Evolutionary conservation across 345 rosid species (phyloP).

Genomic region (Rhizophora mangle): DNA sequence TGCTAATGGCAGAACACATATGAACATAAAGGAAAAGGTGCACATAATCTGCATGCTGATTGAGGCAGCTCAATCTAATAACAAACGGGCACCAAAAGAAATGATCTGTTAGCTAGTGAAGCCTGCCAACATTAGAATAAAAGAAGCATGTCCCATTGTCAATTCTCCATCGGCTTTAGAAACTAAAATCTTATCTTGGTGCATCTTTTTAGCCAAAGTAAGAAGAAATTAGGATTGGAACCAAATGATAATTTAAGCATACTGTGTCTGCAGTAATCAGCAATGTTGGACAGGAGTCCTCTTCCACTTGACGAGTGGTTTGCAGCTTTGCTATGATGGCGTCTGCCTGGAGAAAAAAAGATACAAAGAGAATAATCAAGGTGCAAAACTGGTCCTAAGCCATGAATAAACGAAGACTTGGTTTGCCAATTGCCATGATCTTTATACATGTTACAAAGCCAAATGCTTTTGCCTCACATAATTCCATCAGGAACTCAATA

Average conservation of each 20-base stretch:
- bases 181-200: too few relatives aligned
- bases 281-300: slow-evolving; percentile 49
- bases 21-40: too few relatives aligned
- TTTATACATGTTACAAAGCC: too few relatives aligned
- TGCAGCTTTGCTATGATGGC: slow-evolving; percentile 59
- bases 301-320: slow-evolving; percentile 29
- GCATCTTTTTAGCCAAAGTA: neutral
- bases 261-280: slow-evolving; percentile 91
- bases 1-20: too few relatives aligned
- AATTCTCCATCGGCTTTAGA: too few relatives aligned
- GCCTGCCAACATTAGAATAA: too few relatives aligned
- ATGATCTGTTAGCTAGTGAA: too few relatives aligned
- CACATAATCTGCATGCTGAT: too few relatives aligned
- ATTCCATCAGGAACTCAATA: neutral
- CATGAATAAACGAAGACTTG: neutral
- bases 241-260: slow-evolving; percentile 18
- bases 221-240: neutral
- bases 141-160: too few relatives aligned
- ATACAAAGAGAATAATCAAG: neutral
- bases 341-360: slow-evolving; percentile 51
- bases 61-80: too few relatives aligned
- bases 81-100: too few relatives aligned
- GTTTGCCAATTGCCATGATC: too few relatives aligned
- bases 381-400: neutral
- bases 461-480: neutral